Base-by-base conservation (phyloP, 805 yeast genomes). In the Starmerella vitae region DNA sequence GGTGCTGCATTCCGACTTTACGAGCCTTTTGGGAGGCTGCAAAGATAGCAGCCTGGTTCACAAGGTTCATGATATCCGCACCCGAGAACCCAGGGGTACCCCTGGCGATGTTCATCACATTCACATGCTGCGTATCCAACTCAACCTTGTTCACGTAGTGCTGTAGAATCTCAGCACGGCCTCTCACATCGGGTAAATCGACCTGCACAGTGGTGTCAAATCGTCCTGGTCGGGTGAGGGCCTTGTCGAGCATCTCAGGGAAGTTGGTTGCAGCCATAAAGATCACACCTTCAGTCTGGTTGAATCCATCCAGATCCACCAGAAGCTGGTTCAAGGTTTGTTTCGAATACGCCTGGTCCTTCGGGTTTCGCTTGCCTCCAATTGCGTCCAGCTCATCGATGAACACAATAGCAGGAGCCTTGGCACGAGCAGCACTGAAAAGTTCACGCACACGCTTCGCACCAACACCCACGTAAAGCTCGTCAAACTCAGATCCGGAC, bases 61-160 rank as follows among this genome's bases (percentile, higher is more conserved):
- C 96, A 47, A 91, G 68, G 59, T 91, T 91, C 76, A 83, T 82
- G 47, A 91, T 66, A 51, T 86, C 97, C 17, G 99, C 99, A 56
- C 99, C 99, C n/a, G 93, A 78, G 53, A 91, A 70, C 12, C 99
- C 99, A 3, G 97, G 93, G 2, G 98, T 91, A 44, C 96, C 95
- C 60, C 98, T 73, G 8, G 99, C 98, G 56, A 91, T 72, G 43
- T 85, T 71, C 17, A 83, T 69, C 22, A 94, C 80, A 57, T 91
- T 94, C 27, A 91, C 95, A 50, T 77, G 76, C 44, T 78, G 72
- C n/a, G n/a, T n/a, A 6, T 93, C 74, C 41, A 83, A 66, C 46
- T 91, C 94, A 36, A 91, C 84, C 56, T 86, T 85, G 54, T 76
- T 75, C 81, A 88, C 76, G 61, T 91, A 95, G 57, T 80, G 94